Base-by-base conservation (phyloP, 805 yeast genomes). In the Blastobotrys peoriensis region DNA sequence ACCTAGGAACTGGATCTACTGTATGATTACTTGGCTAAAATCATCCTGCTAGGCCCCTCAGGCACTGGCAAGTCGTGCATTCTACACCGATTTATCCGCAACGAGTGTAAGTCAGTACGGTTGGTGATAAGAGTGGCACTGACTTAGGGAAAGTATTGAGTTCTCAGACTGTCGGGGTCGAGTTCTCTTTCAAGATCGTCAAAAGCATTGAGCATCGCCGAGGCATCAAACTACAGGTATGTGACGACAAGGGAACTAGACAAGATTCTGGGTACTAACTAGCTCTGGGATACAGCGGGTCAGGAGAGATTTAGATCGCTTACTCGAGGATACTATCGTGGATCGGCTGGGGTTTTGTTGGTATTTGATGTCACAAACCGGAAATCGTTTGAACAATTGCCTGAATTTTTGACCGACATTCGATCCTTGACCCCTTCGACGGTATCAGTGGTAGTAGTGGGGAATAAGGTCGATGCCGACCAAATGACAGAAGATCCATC, bases 271-370 rank as follows among this genome's bases (percentile, higher is more conserved):
- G 5, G 10, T 19, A 20, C 33, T 19, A 15, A 8, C 13, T 44
- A 47, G 67, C 83, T 88, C 56, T 88, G 97, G 97, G 97, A 88
- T 65, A 88, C 97, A 25, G 96, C 96, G 1, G 97, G 97, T 41
- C 97, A 88, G 68, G 97, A 88, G 65, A 77, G 96, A 67, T 89
- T 87, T 68, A 77, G 96, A 64, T 95, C 96, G 25, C 86, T 87
- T 59, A 88, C 97, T 13, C 78, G 93, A 43, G 96, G 96, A 2
- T 89, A 89, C 64, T 89, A 89, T 62, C 73, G 97, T 59, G 97
- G 96, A 33, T 95, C 97, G 0, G 94, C 89, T 36, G 96, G 96
- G 43, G 96, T 96, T 3, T 72, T 88, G 50, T 81, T 88, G 46
- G 95, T 87, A 28, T 89, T 86, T 63, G 96, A 89, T 66, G 83